Evolutionary conservation across 768 basidiomycete genomes (phyloP), one percentile per base, ranked within the genome.

Genomic region (Suillus fuscotomentosus): DNA sequence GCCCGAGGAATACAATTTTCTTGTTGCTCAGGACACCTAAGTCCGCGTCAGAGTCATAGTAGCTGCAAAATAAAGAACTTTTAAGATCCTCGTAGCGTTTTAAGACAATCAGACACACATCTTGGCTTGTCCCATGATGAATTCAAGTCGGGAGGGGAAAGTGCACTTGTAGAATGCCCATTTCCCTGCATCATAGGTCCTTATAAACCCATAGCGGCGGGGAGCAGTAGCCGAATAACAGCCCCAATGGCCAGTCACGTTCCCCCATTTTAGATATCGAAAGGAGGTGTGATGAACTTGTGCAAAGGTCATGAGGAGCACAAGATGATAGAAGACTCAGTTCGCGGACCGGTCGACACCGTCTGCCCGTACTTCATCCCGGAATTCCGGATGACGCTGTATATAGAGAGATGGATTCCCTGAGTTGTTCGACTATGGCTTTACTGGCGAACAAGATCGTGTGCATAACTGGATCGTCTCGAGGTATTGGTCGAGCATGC

Each of bases 401-500:
- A 38, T 61, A 61, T 61, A 55, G 5, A 36, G n/a, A 34, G 60
- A 47, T 11, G 7, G 6, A 54, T 34, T 11, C 17, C 17, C 34
- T 42, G 13, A 43, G 34, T 14, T 11, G 27, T 31, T 41, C 50
- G 22, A 39, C 41, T 50, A 83, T 82, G 80, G 67, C 76, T 60
- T 76, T 88, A 22, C 80, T 84, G 31, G 68, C 77, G 24, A 78
- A 81, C 69, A 90, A 90, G 72, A 76, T 89, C 47, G 85, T 90
- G 17, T 85, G 85, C 64, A 87, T 92, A 67, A 92, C 90, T 17
- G 90, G 90, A 20, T 81, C 87, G n/a, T 88, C 88, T 8, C 80
- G 87, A 64, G 91, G 90, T 24, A 92, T 92, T 64, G 90, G 91
- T 14, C 81, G 87, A 66, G 88, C 85, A 36, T 88, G 88, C 67